Evolutionary conservation across 768 basidiomycete genomes (phyloP).

Genomic region (Astraeus odoratus): DNA sequence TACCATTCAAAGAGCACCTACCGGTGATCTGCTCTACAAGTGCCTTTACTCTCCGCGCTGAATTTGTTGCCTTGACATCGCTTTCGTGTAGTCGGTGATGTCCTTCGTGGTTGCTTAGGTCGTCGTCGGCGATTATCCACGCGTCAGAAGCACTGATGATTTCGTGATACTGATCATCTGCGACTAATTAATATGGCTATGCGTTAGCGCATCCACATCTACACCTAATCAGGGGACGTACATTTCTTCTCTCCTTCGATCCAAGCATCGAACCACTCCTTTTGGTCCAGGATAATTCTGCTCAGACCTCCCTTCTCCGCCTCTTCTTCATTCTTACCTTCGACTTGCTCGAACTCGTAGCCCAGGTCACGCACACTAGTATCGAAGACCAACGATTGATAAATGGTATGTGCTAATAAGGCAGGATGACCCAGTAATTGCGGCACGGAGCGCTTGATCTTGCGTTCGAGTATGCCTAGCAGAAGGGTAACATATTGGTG

Average conservation of each 20-base stretch:
- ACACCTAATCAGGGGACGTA: constrained; percentile 32
- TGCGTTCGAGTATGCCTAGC: constrained; percentile 67
- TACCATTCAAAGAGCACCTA: constrained; percentile 23
- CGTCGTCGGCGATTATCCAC: constrained; percentile 76
- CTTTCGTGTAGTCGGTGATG: constrained; percentile 13
- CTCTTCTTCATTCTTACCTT: constrained; percentile 17
- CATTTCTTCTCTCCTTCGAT: constrained; percentile 83
- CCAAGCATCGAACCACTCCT: constrained; percentile 92
- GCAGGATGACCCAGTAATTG: constrained; percentile 70
- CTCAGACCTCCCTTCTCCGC: constrained; percentile 70
- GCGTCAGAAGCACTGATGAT: constrained; percentile 79
- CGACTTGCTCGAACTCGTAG: constrained; percentile 42
- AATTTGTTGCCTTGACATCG: constrained; percentile 67
- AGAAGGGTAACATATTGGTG: constrained; percentile 78
- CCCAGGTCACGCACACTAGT: constrained; percentile 67
- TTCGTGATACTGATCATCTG: constrained; percentile 78
- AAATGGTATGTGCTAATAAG: constrained; percentile 90
- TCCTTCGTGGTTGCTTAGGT: constrained; percentile 38
- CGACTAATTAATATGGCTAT: constrained; percentile 45
- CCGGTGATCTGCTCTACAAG: constrained; percentile 91
- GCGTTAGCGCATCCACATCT: neutral
- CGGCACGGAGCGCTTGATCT: constrained; percentile 71
- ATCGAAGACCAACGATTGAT: constrained; percentile 88
- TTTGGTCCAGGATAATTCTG: constrained; percentile 71
- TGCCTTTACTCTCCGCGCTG: constrained; percentile 75